Evolutionary conservation across 2,329 filamentous ascomycete species (phyloP), one percentile per base, ranked within the genome.

Genomic region (Huntiella savannae): DNA sequence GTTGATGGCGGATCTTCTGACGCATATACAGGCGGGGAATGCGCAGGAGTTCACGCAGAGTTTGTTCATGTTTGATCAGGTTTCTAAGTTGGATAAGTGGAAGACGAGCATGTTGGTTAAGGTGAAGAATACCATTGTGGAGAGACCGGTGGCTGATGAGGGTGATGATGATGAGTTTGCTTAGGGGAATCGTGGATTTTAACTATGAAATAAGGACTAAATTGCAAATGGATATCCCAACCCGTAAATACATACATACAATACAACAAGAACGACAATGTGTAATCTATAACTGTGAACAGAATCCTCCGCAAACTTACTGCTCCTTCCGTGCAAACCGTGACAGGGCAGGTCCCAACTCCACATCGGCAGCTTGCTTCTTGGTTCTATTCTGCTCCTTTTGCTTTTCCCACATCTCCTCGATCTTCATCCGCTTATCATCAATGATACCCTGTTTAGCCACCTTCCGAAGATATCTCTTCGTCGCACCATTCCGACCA

Each of bases 81-180:
- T 94, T 65, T 91, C 79, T 65, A 91, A 91, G 69, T 66, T 96
- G 57, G 87, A 95, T 59, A 91, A 88, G 67, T 96, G 88, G 88
- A 94, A 95, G 79, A 94, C 83, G 43, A 83, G 80, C 32, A 67
- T 94, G 49, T 62, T 94, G 52, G 65, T 93, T 57, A 74, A 77
- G 54, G 72, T 95, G 56, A 95, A 95, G 77, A 78, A 79, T 56
- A 70, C 70, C 46, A 92, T 94, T 55, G 80, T 88, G 63, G 67
- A 62, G 52, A 59, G 60, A 13, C 61, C 63, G 44, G 63, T 65
- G 45, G 40, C 40, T 8, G 40, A 43, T 17, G 63, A 65, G 55
- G 43, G 47, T 13, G 53, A 52, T 19, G 53, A 52, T 34, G 52
- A 53, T 45, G 53, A 52, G 48, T 52, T 52, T 49, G 51, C 51